Evolutionary conservation across 352 stramenopile species (phyloP).

Genomic region (Thraustochytrium sp.): DNA sequence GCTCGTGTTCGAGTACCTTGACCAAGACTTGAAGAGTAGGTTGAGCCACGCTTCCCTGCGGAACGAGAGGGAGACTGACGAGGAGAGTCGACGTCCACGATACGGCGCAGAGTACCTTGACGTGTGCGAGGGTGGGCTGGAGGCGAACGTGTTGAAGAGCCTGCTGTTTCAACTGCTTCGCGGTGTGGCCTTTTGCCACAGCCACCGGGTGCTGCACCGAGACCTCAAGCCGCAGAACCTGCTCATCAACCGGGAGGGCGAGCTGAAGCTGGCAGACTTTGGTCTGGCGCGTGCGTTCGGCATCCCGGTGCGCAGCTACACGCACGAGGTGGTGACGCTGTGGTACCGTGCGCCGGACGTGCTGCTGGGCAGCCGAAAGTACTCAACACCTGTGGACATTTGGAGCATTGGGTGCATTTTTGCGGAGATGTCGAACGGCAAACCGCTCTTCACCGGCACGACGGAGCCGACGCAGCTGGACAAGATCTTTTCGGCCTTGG

Average conservation of each 20-base stretch:
- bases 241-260: constrained; percentile 92
- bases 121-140: constrained; percentile 57
- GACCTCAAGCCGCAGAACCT: constrained; percentile 98
- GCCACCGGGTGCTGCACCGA: constrained; percentile 89
- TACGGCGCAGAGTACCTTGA: constrained; percentile 98
- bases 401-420: constrained; percentile 95
- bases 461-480: constrained; percentile 98
- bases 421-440: constrained; percentile 65
- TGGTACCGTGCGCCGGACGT: constrained; percentile 88
- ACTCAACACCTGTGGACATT: constrained; percentile 81
- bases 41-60: no score
- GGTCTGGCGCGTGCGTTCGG: constrained; percentile 97
- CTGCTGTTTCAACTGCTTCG: constrained; percentile 98
- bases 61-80: no score
- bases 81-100: constrained; percentile 99
- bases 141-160: constrained; percentile 55
- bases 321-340: constrained; percentile 95
- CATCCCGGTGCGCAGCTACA: constrained; percentile 95
- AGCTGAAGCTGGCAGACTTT: constrained; percentile 99
- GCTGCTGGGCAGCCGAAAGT: constrained; percentile 75
- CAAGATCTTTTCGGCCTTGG: constrained; percentile 94
- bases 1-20: constrained; percentile 97
- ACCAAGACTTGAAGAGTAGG: constrained; percentile 94
- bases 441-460: constrained; percentile 75
- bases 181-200: constrained; percentile 98